Base-by-base conservation (phyloP, 2,329 filamentous ascomycete genomes). In the Fonsecaea nubica region DNA sequence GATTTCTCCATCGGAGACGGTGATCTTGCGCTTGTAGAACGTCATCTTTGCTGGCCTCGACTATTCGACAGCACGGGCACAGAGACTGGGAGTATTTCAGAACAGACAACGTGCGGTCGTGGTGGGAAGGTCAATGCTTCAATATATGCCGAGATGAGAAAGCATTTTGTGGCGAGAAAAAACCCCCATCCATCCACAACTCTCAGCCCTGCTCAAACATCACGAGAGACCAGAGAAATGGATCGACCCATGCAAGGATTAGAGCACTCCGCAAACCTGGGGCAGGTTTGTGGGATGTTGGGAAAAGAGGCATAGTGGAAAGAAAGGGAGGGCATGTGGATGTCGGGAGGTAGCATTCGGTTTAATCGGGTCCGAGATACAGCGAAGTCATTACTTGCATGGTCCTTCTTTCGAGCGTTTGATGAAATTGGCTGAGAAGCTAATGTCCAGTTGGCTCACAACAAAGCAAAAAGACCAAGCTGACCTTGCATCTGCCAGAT, bases 11-110 rank as follows among this genome's bases (percentile, higher is more conserved):
- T 59, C 57, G 8, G 57, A 59, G 10, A 59, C 57, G 6, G 57
- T 59, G 57, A 59, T 48, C 21, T 59, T 59, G 57, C 57, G 57
- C 45, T 59, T 59, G 32, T 59, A 59, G 13, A 59, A 25, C 21
- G 12, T n/a, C 57, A 59, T 59, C 25, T 42, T 33, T 40, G 36
- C 36, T 15, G 36, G 10, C 1, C 1, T 40, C 36, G 36, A 40
- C 15, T 12, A 2, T 5, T 15, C 15, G 36, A 40, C 36, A 15
- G 9, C 36, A 13, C 36, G 36, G 10, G 36, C 36, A 40, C 36
- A 12, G 36, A 40, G 36, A 40, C 10, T 32, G 36, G 36, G 36
- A 40, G 15, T 13, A 15, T 40, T 12, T 8, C 9, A 40, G 9
- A 9, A 40, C 3, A 40, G 36, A 40, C 4, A 40, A 12, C 12